Base-by-base conservation (phyloP, 2,329 filamentous ascomycete genomes). In the Monosporascus ibericus region DNA sequence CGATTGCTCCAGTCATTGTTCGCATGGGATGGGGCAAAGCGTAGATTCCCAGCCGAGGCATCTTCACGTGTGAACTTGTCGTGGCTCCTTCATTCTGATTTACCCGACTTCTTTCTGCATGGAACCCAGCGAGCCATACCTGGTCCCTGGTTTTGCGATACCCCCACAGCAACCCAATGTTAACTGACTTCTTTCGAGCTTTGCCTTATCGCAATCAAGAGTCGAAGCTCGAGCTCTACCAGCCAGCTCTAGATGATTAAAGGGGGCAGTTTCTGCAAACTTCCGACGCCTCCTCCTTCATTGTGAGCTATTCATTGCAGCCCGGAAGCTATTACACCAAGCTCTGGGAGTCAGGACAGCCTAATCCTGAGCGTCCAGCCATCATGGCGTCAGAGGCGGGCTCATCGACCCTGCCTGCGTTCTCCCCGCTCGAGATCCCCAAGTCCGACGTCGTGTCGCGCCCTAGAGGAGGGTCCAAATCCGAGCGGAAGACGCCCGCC, bases 401-500 rank as follows among this genome's bases (percentile, higher is more conserved):
- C 3, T 47, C 61, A 25, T 59, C 61, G 30, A 59, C 46, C 46
- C 17, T 55, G 18, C 50, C 57, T 25, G 48, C 54, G 24, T 49
- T 64, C 22, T 47, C 61, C 46, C 56, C 61, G 15, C 52, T 64
- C 44, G 63, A 60, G 5, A 62, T 64, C 24, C 55, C 58, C 20
- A 52, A 48, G 24, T n/a, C 52, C 44, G 56, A 59, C 15, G 47
- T 46, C 15, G 47, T 53, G 24, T 53, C 61, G 22, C 60, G 58
- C 44, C 55, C 63, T 11, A 53, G 58, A 51, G 52, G 58, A 14
- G 51, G 52, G 27, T 56, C 63, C 6, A 62, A 59, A 24, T 38
- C 61, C 2, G 61, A 58, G 38, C 54, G 62, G 8, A 61, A 53
- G 51, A 62, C 69, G 3, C 62, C 70, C 38, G 68, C 71, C 54